A percentile compares a stretch with the other conserved stretches of the same genome.
These are phyloP conservation scores for Castanea mollissima DNA, from an alignment of 306 rosid species.

Conservation along the genomic window DNA sequence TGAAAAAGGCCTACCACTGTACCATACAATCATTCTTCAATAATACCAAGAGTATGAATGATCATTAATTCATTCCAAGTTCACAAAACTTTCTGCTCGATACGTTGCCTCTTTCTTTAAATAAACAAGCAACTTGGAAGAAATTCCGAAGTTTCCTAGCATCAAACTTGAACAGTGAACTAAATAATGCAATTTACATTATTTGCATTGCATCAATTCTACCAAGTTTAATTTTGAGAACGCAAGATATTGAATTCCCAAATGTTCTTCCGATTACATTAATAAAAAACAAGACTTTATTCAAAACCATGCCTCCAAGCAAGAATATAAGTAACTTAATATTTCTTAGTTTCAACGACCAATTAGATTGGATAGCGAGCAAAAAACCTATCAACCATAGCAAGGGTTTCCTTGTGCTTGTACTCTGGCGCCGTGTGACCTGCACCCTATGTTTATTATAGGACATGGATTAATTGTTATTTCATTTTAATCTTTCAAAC, in stretches of 20 bases:
- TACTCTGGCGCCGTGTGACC: constrained; percentile 35
- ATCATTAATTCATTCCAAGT: no score
- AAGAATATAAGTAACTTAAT: not conserved
- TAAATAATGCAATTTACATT: no score
- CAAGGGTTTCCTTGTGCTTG: constrained; percentile 29
- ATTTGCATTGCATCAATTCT: no score
- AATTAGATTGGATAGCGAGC: constrained; percentile 25
- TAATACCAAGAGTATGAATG: no score
- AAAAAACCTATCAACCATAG: constrained; percentile 30
- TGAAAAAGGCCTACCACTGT: no score
- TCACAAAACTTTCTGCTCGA: no score
- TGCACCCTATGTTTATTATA: constrained; percentile 13
- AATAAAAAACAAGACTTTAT: not conserved
- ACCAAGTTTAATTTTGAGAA: no score
- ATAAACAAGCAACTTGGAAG: no score
- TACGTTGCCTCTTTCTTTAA: no score
- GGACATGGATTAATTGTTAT: not conserved
- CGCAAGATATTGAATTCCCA: not conserved
- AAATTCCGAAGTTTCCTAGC: no score
- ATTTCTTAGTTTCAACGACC: not conserved
- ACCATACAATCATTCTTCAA: no score
- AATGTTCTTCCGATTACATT: not conserved
- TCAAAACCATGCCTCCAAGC: not conserved
- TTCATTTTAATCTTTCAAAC: not conserved
- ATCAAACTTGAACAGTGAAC: no score